phyloP scores from a whole-genome alignment of 176 grass and related monocot genomes.

The Triticum timopheevii region DNA sequence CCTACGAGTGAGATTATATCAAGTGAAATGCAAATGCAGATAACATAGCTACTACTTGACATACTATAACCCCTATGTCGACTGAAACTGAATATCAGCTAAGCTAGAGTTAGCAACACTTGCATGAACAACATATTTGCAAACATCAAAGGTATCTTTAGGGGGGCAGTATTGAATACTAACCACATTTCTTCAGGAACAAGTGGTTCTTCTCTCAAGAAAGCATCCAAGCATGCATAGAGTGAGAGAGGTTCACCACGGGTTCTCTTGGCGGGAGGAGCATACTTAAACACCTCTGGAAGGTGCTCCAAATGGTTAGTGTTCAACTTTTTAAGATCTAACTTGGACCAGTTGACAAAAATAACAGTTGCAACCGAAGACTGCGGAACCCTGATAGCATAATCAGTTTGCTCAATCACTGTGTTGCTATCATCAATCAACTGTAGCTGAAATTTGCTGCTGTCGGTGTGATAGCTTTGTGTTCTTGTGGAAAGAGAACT shows the following conservation, averaged over 20 bases:
- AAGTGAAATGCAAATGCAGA: slow-evolving; percentile 15
- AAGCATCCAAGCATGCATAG: slow-evolving; percentile 98
- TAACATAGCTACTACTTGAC: neutral
- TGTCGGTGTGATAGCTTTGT: slow-evolving; percentile 44
- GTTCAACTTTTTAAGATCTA: slow-evolving; percentile 69
- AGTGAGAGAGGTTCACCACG: slow-evolving; percentile 94
- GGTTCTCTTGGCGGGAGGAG: slow-evolving; percentile 88
- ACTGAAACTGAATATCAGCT: neutral
- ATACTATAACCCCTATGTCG: neutral
- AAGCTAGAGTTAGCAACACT: neutral
- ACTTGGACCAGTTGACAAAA: slow-evolving; percentile 87
- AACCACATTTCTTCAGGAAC: slow-evolving; percentile 99
- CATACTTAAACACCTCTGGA: slow-evolving; percentile 91
- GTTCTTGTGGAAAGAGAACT: slow-evolving; percentile 51
- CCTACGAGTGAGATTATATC: neutral
- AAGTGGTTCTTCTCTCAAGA: slow-evolving; percentile 95
- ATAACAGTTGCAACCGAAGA: slow-evolving; percentile 56
- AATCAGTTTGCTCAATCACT: slow-evolving; percentile 53
- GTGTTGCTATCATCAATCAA: slow-evolving; percentile 78
- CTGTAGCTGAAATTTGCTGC: slow-evolving; percentile 47
- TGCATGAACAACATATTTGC: neutral
- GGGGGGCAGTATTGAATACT: slow-evolving; percentile 34
- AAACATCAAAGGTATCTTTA: neutral
- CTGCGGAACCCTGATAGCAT: slow-evolving; percentile 52
- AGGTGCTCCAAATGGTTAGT: slow-evolving; percentile 65